Conservation (phyloP, 257 asterid species). For the Forsythia viridissima region DNA sequence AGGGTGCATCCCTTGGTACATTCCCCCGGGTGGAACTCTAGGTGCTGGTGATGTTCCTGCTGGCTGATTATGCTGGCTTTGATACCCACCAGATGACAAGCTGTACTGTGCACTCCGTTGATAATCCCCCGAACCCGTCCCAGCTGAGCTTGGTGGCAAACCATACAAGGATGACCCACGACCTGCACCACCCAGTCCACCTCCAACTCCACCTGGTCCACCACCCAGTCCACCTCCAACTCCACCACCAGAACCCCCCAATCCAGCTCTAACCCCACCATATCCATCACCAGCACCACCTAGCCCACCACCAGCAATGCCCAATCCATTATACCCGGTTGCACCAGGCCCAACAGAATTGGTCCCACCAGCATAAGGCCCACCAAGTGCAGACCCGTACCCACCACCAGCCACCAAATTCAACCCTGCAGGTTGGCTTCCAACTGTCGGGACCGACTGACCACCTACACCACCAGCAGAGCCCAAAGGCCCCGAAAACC, state of each 20-base stretch:
- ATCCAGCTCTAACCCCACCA: constrained; percentile 31
- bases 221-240: constrained; percentile 33
- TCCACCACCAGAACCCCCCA: constrained; percentile 29
- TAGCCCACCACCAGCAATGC: constrained; percentile 24
- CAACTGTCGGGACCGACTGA: constrained; percentile 42
- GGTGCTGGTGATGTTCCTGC: constrained; percentile 52
- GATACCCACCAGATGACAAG: constrained; percentile 56
- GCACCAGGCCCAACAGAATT: constrained; percentile 55
- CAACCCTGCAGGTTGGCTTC: constrained; percentile 48
- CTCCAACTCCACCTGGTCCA: constrained; percentile 21
- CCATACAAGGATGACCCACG: constrained; percentile 68
- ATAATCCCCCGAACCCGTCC: constrained; percentile 56
- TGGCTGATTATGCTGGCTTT: constrained; percentile 55
- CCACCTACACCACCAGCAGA: constrained; percentile 44
- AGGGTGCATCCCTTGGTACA: constrained; percentile 69
- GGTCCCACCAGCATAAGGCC: constrained; percentile 53
- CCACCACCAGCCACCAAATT: constrained; percentile 50
- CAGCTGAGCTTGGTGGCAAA: constrained; percentile 55
- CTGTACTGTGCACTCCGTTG: constrained; percentile 45
- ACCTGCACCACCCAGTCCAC: constrained; percentile 43
- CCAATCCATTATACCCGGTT: constrained; percentile 49
- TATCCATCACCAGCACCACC: constrained; percentile 23
- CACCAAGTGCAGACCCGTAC: constrained; percentile 46
- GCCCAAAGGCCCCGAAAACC: constrained; percentile 42
- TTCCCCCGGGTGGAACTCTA: constrained; percentile 66